A percentile compares a stretch with the other conserved stretches of the same genome.
phyloP scores from a whole-genome alignment of 1,284 basidiomycete species.

The Boletus smithii region DNA sequence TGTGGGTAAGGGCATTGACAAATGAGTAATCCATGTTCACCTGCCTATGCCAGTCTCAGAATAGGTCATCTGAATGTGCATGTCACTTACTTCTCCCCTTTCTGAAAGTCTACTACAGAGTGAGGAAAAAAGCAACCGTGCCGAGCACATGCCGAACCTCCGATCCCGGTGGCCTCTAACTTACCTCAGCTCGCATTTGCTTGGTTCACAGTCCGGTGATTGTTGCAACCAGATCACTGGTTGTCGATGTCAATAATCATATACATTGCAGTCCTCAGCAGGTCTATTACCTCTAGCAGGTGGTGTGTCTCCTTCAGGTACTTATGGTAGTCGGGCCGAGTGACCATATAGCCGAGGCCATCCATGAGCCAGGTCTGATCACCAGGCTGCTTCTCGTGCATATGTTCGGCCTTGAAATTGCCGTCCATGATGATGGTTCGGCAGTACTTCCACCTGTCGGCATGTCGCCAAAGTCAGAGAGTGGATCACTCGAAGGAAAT shows the following conservation, averaged over 20 bases:
- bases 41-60: too few relatives aligned
- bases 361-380: background rate
- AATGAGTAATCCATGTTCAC: conserved; percentile 24
- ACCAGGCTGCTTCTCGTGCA: background rate
- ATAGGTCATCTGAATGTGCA: too few relatives aligned
- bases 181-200: background rate
- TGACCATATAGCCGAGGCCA: background rate
- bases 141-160: background rate
- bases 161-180: background rate
- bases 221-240: background rate
- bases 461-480: background rate
- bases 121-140: too few relatives aligned
- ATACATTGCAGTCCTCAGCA: too few relatives aligned
- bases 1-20: conserved; percentile 7
- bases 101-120: too few relatives aligned
- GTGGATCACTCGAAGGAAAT: too few relatives aligned
- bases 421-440: background rate
- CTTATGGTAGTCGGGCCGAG: background rate
- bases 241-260: too few relatives aligned
- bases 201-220: background rate
- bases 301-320: too few relatives aligned
- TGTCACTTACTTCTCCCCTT: too few relatives aligned
- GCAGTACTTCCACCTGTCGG: background rate
- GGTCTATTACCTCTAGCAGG: too few relatives aligned
- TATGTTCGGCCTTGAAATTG: background rate